phyloP scores from a whole-genome alignment of 129 eudicot genomes.

The Lonicera japonica region DNA sequence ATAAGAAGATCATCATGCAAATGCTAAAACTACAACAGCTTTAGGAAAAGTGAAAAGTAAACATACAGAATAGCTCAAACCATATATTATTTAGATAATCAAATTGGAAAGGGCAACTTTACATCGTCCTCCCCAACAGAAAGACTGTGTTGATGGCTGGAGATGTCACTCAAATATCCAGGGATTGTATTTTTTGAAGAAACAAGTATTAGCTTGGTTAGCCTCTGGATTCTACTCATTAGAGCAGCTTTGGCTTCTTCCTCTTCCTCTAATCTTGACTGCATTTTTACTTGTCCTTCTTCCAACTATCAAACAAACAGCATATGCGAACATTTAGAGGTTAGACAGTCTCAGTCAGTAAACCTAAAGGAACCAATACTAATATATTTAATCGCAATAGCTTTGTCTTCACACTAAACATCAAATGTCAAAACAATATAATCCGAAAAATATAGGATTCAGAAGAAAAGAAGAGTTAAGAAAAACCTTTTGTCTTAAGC shows the following conservation, averaged over 20 bases:
- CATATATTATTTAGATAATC: constrained; percentile 1
- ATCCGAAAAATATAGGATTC: constrained; percentile 6
- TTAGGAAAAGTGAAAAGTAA: background rate
- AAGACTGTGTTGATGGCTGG: constrained; percentile 48
- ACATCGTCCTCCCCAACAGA: constrained; percentile 74
- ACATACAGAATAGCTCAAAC: background rate
- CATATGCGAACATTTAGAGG: background rate
- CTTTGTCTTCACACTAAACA: background rate
- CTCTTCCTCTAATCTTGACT: constrained; percentile 93
- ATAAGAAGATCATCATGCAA: constrained; percentile 2
- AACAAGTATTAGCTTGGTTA: constrained; percentile 90
- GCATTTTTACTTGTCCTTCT: constrained; percentile 99
- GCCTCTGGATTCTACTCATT: constrained; percentile 98
- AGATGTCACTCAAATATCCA: constrained; percentile 43
- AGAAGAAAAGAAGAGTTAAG: constrained; percentile 10
- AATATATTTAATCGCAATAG: background rate
- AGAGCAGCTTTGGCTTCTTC: constrained; percentile 99
- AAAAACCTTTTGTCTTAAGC: constrained; percentile 72
- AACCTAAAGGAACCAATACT: background rate
- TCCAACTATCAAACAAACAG: constrained; percentile 54
- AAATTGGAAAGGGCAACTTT: constrained; percentile 23
- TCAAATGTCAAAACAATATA: background rate
- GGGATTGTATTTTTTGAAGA: constrained; percentile 85
- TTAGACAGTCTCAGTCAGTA: background rate
- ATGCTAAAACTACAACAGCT: constrained; percentile 5